Evolutionary conservation across 2,329 filamentous ascomycete species (phyloP), one percentile per base, ranked within the genome.

Genomic region (Thielaviopsis ethacetica): DNA sequence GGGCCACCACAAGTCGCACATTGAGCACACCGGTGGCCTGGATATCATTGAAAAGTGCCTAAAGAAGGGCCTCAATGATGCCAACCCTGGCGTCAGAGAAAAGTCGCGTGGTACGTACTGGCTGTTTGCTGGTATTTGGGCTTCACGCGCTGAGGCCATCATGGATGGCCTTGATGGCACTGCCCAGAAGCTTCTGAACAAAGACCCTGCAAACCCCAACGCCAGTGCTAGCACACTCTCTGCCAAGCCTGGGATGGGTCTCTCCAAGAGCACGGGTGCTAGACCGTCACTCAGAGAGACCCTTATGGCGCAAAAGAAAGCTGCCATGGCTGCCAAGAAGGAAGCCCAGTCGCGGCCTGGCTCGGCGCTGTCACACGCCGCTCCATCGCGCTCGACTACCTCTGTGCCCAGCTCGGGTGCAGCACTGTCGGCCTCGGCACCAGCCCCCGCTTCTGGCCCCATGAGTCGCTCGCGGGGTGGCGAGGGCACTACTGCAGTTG

Each of bases 41-140:
- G 90, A 95, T 13, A 67, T 88, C 27, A 80, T 95, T 15, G 89
- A 95, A 64, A 95, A 94, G 70, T 88, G 86, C 64, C 81, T 98
- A 67, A 90, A 86, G 69, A 94, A 90, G 68, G 88, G 91, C 0
- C 77, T 98, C n/a, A 77, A 77, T 22, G 93, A 98, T 73, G 78
- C 91, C 13, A 95, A 97, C 66, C 90, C 91, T 7, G 86, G 85
- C 30, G 91, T 97, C 53, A 82, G 93, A 65, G 90, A 95, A 70
- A 84, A 82, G 63, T 91, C 87, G 77, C 82, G 93, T 65, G 79
- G 82, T 44, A 88, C 89, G 0, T 98, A 88, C 70, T 98, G 93
- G 93, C 75, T 76, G 0, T 96, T 91, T 68, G 81, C 83, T 61
- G 75, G 75, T 38, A 77, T 88, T 19, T 97, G 90, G 88, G 85